Evolutionary conservation across 2,329 filamentous ascomycete genomes (phyloP).

Genomic region (Coniella vitis): DNA sequence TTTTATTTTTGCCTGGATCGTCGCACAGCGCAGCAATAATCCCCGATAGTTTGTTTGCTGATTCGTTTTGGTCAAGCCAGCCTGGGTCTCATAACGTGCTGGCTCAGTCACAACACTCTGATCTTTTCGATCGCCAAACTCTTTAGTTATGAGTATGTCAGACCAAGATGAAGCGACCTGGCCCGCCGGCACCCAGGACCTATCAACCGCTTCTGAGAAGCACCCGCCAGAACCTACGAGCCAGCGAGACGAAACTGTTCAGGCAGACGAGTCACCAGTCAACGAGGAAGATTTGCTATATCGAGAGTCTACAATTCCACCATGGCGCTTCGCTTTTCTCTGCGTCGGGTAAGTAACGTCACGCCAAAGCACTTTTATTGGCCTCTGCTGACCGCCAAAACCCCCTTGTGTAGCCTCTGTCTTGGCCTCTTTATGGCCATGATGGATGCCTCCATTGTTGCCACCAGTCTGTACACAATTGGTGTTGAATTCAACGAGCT

Average conservation of each 20-base stretch:
- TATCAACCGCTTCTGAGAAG: neutral
- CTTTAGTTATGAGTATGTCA: neutral
- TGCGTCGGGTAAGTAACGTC: constrained; percentile 25
- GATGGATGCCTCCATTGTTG: constrained; percentile 54
- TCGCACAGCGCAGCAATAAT: constrained; percentile 7
- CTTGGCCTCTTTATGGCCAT: constrained; percentile 51
- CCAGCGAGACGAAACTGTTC: neutral
- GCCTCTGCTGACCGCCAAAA: neutral
- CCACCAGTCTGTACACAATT: constrained; percentile 51
- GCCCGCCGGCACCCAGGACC: neutral
- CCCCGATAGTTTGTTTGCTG: constrained; percentile 1
- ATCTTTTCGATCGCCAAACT: neutral
- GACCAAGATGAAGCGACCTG: neutral
- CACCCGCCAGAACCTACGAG: neutral
- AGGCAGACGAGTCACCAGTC: neutral
- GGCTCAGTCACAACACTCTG: neutral
- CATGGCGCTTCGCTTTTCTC: constrained; percentile 28
- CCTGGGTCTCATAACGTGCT: no score
- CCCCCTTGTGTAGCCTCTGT: constrained; percentile 32
- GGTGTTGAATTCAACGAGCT: constrained; percentile 42
- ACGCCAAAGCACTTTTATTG: neutral
- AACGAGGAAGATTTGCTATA: constrained; percentile 3
- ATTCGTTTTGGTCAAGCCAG: neutral
- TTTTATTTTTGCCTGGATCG: neutral
- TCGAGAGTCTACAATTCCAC: constrained; percentile 20